These are phyloP conservation scores for Diacronema lutheri DNA, from an alignment of 78 protist genomes.

Conservation along the genomic window DNA sequence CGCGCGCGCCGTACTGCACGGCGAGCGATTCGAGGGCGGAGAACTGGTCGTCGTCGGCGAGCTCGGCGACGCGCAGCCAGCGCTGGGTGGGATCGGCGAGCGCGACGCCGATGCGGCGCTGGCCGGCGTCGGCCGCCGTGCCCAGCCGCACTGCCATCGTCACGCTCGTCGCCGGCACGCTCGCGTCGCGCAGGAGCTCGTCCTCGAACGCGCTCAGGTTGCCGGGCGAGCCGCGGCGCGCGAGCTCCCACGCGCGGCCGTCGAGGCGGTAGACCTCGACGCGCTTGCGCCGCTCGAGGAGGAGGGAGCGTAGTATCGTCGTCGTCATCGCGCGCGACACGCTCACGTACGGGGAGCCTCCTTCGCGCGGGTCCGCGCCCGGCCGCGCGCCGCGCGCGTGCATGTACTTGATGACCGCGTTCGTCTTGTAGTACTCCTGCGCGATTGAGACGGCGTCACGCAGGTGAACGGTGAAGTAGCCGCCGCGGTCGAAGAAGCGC, in stretches of 20 bases:
- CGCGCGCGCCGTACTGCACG: slow-evolving; percentile 52
- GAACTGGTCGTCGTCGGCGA: slow-evolving; percentile 61
- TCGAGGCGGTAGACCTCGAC: slow-evolving; percentile 39
- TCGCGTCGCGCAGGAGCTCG: background rate
- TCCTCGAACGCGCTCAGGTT: slow-evolving; percentile 55
- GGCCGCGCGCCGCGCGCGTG: background rate
- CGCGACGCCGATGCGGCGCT: slow-evolving; percentile 3
- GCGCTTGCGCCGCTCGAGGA: slow-evolving; percentile 19
- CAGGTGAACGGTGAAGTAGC: slow-evolving; percentile 45
- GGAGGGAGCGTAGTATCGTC: slow-evolving; percentile 11
- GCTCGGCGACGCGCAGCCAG: slow-evolving; percentile 29
- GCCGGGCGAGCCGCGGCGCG: slow-evolving; percentile 44
- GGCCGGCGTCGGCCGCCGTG: background rate
- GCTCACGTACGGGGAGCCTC: slow-evolving; percentile 9
- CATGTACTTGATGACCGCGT: slow-evolving; percentile 14
- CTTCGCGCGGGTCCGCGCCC: background rate
- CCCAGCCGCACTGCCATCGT: slow-evolving; percentile 34
- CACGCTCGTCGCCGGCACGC: background rate
- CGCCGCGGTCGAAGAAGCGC: background rate
- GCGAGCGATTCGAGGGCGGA: slow-evolving; percentile 40
- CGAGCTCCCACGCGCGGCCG: background rate
- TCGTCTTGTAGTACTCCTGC: slow-evolving; percentile 32
- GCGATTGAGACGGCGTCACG: slow-evolving; percentile 55
- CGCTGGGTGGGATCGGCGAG: background rate
- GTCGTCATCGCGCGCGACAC: slow-evolving; percentile 32